Percentiles rank a stretch among this genome's conserved stretches.
Evolutionary conservation across 2,329 filamentous ascomycete genomes (phyloP).

Genomic region (Zasmidium citrigriseum): DNA sequence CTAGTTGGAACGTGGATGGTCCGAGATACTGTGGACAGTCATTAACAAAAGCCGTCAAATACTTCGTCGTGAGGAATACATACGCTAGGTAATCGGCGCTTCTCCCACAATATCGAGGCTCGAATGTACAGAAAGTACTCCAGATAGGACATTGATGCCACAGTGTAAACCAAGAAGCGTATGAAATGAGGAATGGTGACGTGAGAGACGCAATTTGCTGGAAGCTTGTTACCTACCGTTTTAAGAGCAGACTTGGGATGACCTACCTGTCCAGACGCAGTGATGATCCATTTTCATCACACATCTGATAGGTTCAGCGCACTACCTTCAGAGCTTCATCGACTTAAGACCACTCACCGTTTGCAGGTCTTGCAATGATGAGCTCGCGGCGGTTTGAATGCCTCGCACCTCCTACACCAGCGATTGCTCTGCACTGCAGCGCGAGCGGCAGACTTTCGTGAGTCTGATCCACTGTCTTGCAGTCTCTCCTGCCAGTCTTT

Average conservation of each 20-base stretch:
- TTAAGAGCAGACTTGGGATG: slow-evolving; percentile 13
- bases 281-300: slow-evolving; percentile 51
- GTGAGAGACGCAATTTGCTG: slow-evolving; percentile 74
- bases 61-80: slow-evolving; percentile 26
- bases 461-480: slow-evolving; percentile 27
- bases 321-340: not conserved
- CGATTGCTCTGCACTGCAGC: slow-evolving; percentile 37
- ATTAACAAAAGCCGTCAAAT: not conserved
- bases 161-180: slow-evolving; percentile 73
- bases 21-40: slow-evolving; percentile 62
- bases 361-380: slow-evolving; percentile 80
- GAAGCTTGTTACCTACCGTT: slow-evolving; percentile 34
- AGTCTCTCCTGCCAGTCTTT: slow-evolving; percentile 39
- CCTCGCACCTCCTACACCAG: slow-evolving; percentile 77
- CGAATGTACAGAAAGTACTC: slow-evolving; percentile 62
- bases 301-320: slow-evolving; percentile 22
- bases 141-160: slow-evolving; percentile 63
- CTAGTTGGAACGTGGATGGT: slow-evolving; percentile 61
- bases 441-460: slow-evolving; percentile 20
- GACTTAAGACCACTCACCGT: slow-evolving; percentile 46
- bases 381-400: slow-evolving; percentile 72
- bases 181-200: slow-evolving; percentile 81
- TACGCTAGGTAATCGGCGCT: slow-evolving; percentile 67
- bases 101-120: slow-evolving; percentile 61
- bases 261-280: slow-evolving; percentile 72